Evolutionary conservation across 192 early-diverging fungal species (phyloP), one percentile per base, ranked within the genome.

Genomic region (Diversispora eburnea): DNA sequence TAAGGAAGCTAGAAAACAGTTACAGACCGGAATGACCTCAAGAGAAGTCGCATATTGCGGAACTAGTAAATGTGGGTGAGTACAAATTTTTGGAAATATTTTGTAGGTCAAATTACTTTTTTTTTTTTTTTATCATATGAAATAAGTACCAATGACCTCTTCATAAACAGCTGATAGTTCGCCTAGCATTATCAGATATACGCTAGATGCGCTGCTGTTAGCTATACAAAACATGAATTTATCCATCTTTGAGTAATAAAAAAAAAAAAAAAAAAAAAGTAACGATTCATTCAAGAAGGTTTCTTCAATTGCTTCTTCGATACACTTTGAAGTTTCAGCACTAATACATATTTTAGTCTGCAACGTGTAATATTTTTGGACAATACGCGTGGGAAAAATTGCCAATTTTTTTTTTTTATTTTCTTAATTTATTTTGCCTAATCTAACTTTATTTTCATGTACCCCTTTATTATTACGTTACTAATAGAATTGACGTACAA

Each of bases 51-150:
- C 80, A 7, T 84, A 70, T 72, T 86, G 84, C 54, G 79, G 80
- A 0, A 84, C 79, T n/a, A 84, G 78, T 17, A 83, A 86, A 49
- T 84, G 82, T 68, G 86, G 86, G 79, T 82, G 62, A 77, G 76
- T 20, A 45, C 41, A 17, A 39, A 48, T 9, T 45, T 15, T 33
- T 25, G 47, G 25, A 51, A 42, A 22, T 55, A 70, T 12, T 56
- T 5, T 72, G 7, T 22, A 17, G 19, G 1, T 62, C 45, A 55
- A n/a, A 15, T 56, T 20, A 58, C 5, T 68, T 55, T 51, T 43
- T 67, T 8, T 68, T 61, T 51, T 45, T 52, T 51, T 33, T 33
- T 33, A 33, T 33, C 25, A 33, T 33, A 33, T 33, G 25, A 33
- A 33, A 33, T 33, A 33, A 33, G 25, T 33, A 33, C 25, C 25